Percentiles rank a stretch among this genome's conserved stretches.
Conservation (phyloP, 208 protist genomes). For the Herpetomonas tarakana region DNA sequence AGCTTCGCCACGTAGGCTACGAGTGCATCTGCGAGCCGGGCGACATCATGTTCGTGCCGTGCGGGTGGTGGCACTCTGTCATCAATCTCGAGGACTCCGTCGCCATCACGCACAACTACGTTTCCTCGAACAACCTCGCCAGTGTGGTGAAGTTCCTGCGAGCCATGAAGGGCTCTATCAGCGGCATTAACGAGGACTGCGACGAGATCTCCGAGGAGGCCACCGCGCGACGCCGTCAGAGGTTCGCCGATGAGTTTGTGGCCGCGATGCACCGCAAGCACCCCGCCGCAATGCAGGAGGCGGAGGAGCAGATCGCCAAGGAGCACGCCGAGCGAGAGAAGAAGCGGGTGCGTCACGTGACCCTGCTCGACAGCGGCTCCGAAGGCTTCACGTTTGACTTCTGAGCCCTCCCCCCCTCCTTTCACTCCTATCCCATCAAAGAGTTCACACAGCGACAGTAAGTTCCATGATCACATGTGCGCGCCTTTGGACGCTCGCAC, state of each 20-base stretch:
- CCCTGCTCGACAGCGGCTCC: conserved; percentile 43
- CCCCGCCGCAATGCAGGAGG: conserved; percentile 50
- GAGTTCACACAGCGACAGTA: background rate
- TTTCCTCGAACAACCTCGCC: conserved; percentile 66
- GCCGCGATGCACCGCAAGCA: conserved; percentile 44
- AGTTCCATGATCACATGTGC: too few species aligned
- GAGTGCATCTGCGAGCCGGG: conserved; percentile 85
- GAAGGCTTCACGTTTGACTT: conserved; percentile 81
- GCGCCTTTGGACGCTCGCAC: too few species aligned
- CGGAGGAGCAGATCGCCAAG: conserved; percentile 44
- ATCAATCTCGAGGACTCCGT: conserved; percentile 88
- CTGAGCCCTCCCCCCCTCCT: conserved; percentile 5
- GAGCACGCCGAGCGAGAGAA: conserved; percentile 52
- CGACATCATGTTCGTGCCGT: conserved; percentile 89
- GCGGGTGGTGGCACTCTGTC: conserved; percentile 90
- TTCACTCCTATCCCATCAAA: background rate
- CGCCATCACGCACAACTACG: conserved; percentile 91
- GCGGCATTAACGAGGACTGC: conserved; percentile 84
- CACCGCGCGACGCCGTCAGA: conserved; percentile 32
- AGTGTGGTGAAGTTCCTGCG: conserved; percentile 84
- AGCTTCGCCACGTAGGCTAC: conserved; percentile 60
- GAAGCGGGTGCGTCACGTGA: conserved; percentile 34
- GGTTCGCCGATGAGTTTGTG: conserved; percentile 70
- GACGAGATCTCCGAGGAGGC: conserved; percentile 43
- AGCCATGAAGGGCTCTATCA: conserved; percentile 78